Percentiles rank a stretch among this genome's conserved stretches.
Conservation (phyloP, 352 stramenopile species). For the Hyaloperonospora brassicae region DNA sequence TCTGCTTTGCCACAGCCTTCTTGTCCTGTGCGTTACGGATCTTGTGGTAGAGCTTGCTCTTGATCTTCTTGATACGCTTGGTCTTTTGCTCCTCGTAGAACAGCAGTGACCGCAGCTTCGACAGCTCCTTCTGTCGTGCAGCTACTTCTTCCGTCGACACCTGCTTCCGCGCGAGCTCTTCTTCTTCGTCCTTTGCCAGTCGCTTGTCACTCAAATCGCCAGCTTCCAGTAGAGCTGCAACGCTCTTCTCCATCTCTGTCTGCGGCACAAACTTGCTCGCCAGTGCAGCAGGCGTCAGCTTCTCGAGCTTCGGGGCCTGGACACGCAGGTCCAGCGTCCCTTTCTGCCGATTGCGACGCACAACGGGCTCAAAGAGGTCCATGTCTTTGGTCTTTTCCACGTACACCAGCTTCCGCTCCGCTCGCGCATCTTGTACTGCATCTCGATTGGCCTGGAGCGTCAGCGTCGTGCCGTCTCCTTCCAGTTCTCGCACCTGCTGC, state of each 20-base stretch:
- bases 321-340: slow-evolving; percentile 92
- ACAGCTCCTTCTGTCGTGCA: slow-evolving; percentile 86
- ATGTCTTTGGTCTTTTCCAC: slow-evolving; percentile 83
- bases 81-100: slow-evolving; percentile 99
- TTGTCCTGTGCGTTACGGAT: slow-evolving; percentile 93
- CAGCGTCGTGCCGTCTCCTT: slow-evolving; percentile 42
- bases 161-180: slow-evolving; percentile 64
- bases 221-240: slow-evolving; percentile 56
- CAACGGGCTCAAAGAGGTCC: slow-evolving; percentile 83
- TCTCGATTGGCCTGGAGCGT: slow-evolving; percentile 59
- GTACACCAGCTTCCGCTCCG: slow-evolving; percentile 86
- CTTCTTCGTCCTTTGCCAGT: slow-evolving; percentile 56
- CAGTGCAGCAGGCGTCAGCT: slow-evolving; percentile 77
- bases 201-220: slow-evolving; percentile 53
- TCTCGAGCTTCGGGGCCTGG: slow-evolving; percentile 75
- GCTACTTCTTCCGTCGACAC: slow-evolving; percentile 75
- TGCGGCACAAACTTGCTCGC: slow-evolving; percentile 90
- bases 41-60: slow-evolving; percentile 98
- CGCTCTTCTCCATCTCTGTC: slow-evolving; percentile 85
- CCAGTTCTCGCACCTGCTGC: slow-evolving; percentile 64
- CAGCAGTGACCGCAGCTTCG: slow-evolving; percentile 94
- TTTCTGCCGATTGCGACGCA: slow-evolving; percentile 89
- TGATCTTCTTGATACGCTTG: slow-evolving; percentile 99
- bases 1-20: slow-evolving; percentile 82
- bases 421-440: slow-evolving; percentile 79